Evolutionary conservation across 805 yeast genomes (phyloP), one percentile per base, ranked within the genome.

Genomic region (Kazachstania africana): DNA sequence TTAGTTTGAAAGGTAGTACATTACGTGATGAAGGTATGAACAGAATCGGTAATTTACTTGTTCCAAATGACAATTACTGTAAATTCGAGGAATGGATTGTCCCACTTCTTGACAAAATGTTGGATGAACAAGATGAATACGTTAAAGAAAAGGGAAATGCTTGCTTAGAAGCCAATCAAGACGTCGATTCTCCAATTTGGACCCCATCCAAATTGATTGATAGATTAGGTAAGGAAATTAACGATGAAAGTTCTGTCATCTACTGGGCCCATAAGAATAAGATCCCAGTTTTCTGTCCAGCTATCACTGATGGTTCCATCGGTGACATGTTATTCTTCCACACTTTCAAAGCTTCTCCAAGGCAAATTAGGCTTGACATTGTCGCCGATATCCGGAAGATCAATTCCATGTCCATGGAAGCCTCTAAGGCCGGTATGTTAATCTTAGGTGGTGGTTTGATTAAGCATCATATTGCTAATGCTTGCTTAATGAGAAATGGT

Each of bases 301-400:
- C 97, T 3, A 65, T 91, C 36, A 91, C 99, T 4, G 99, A 91
- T 61, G 99, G 99, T 14, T 84, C 95, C 28, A 81, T 91, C 48
- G 99, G 99, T 43, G 99, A 91, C 55, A 91, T 91, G 99, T 70
- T 91, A 37, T 91, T 91, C 55, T 91, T 91, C 80, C 97, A 91
- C 60, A 88, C 99, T 12, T 91, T 85, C 70, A 85, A 84, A 59
- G 71, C 95, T 1, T 78, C 93, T 27, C 96, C 96, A 28, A 75
- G 75, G 45, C 94, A 85, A 50, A 62, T 93, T 37, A 73, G 94
- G 57, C 64, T 91, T 27, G 99, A 91, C 58, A 77, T 91, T 45
- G 98, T 91, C 23, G 80, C 82, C 32, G 99, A 91, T 58, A 91
- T 91, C 48, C 75, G 98, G 50, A 70, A 66, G 45, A 80, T 91